Evolutionary conservation across 2,329 filamentous ascomycete species (phyloP), one percentile per base, ranked within the genome.

Genomic region (Cladophialophora psammophila): DNA sequence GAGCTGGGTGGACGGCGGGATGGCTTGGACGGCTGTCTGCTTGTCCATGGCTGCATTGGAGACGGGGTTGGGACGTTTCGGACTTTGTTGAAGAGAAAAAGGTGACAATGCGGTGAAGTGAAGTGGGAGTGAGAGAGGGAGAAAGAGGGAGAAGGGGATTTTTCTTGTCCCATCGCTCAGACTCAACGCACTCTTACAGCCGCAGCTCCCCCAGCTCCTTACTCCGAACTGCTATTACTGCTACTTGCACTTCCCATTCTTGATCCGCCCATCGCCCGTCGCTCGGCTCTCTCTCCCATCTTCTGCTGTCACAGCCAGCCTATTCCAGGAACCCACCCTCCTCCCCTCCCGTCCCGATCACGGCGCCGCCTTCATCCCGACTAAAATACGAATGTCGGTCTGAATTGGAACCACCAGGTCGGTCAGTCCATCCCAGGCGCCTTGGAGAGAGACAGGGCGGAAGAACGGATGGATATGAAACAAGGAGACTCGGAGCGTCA

Each of bases 21-120:
- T 45, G 60, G 52, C 35, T 55, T 48, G 20, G 36, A 54, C n/a
- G 60, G 34, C 20, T 52, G 56, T 45, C 50, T 50, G 63, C 48
- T 56, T 61, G 40, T 34, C 31, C 26, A 48, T 31, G 57, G 52
- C 42, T 60, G 31, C 58, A 35, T 38, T 65, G 50, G 10, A 20
- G 26, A 52, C 38, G 42, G 57, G 45, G 48, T 31, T 35, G 35
- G 62, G 54, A 55, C 8, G 55, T 64, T 64, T 58, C 62, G 62
- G 35, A 52, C 35, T 42, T 26, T 40, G 42, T 56, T 32, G 38
- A 32, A 26, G n/a, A 35, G 40, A 50, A 42, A 45, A 35, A 54
- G 35, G 52, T 54, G 48, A 35, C 35, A 63, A 52, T 40, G 42
- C 40, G 50, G 62, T 59, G 62, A 45, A 32, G 34, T 52, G 56